phyloP scores from a whole-genome alignment of 441 rosid genomes.

The Mallotus japonicus region DNA sequence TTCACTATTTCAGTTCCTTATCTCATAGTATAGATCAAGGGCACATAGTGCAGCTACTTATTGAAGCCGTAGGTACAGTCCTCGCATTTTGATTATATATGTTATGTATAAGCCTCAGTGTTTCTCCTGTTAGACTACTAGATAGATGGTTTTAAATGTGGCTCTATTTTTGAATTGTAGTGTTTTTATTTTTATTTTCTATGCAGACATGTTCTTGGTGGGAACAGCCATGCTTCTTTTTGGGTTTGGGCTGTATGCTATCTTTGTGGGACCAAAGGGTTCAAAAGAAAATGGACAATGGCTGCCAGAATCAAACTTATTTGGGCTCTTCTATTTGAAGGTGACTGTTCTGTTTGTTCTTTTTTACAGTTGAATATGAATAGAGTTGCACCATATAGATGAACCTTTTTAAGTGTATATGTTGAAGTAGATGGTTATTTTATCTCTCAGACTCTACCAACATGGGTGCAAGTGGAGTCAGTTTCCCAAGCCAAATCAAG shows the following conservation, averaged over 20 bases:
- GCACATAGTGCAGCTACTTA: slow-evolving; percentile 42
- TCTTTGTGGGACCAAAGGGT: slow-evolving; percentile 54
- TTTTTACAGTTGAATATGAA: not conserved
- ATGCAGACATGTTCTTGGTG: slow-evolving; percentile 60
- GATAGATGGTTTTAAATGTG: not conserved
- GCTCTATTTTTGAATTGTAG: not conserved
- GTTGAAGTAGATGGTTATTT: not conserved
- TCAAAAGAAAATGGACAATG: slow-evolving; percentile 21
- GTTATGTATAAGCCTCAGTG: not conserved
- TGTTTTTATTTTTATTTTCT: not conserved
- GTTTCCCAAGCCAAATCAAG: slow-evolving; percentile 61
- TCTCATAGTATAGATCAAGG: slow-evolving; percentile 37
- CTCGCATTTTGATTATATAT: not conserved
- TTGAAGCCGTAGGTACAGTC: slow-evolving; percentile 63
- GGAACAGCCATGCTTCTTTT: slow-evolving; percentile 67
- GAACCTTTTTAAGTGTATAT: not conserved
- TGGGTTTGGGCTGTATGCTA: slow-evolving; percentile 55
- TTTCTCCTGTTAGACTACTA: not conserved
- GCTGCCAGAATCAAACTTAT: slow-evolving; percentile 45
- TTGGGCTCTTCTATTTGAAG: slow-evolving; percentile 52
- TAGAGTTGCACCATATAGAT: not conserved
- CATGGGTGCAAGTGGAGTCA: slow-evolving; percentile 51
- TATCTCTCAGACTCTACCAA: slow-evolving; percentile 40
- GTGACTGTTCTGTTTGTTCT: slow-evolving; percentile 16
- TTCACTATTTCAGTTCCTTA: slow-evolving; percentile 40